Conservation (phyloP, 495 filamentous ascomycete species). For the Apodospora peruviana region DNA sequence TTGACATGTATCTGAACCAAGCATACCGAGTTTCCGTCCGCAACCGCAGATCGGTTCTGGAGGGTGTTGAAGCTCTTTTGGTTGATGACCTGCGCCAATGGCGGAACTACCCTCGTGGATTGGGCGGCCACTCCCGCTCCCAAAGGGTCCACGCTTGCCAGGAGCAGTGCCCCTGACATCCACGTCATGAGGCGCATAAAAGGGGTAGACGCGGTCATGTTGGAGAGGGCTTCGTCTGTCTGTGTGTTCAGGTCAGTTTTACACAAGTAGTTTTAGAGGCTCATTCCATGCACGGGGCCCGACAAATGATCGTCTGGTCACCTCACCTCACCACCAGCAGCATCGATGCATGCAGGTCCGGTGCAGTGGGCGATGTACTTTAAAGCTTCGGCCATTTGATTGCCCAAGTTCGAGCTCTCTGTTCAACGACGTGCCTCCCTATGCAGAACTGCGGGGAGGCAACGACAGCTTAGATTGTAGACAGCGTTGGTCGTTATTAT, state of each 20-base stretch:
- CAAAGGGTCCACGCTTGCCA: neutral
- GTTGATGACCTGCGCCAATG: conserved; percentile 35
- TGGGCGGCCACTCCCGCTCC: neutral
- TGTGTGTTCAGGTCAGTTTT: neutral
- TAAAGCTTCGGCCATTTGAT: neutral
- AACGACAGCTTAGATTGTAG: neutral
- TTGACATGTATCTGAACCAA: neutral
- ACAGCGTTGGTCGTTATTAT: neutral
- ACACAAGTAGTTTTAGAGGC: neutral
- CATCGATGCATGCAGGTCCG: neutral
- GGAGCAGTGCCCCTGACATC: conserved; percentile 1
- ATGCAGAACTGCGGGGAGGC: neutral
- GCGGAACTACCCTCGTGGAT: conserved; percentile 15
- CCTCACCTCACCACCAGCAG: neutral
- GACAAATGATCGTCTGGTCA: too few species aligned
- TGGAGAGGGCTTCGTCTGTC: neutral
- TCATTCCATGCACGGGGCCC: too few species aligned
- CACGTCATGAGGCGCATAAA: neutral
- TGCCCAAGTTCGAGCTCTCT: neutral
- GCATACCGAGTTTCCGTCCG: conserved; percentile 22
- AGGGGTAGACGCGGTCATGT: neutral
- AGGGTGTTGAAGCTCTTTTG: conserved; percentile 35
- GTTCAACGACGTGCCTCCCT: neutral
- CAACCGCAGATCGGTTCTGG: conserved; percentile 15
- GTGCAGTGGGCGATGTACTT: neutral